phyloP scores from a whole-genome alignment of 805 yeast genomes.

The Suhomyces sp. region DNA sequence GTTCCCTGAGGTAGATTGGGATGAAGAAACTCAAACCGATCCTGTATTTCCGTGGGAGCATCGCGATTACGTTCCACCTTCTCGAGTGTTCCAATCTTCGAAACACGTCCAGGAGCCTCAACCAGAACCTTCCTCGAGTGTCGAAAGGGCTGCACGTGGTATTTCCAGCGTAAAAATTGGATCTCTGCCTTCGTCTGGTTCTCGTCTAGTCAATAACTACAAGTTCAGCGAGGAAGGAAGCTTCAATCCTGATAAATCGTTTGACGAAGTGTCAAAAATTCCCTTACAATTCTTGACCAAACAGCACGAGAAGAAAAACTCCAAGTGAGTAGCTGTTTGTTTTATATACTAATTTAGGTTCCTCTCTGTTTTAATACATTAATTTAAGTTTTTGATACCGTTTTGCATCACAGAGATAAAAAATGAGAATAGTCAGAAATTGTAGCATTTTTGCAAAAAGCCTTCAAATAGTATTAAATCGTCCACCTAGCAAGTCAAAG shows the following conservation, averaged over 20 bases:
- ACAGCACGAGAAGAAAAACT: slow-evolving; percentile 9
- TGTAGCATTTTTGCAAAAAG: not conserved
- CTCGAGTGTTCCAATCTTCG: slow-evolving; percentile 21
- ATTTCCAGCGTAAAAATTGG: slow-evolving; percentile 4
- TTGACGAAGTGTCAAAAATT: slow-evolving; percentile 24
- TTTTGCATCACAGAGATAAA: too few relatives aligned
- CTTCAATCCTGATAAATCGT: slow-evolving; percentile 25
- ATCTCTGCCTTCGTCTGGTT: slow-evolving; percentile 1
- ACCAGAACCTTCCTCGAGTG: not conserved
- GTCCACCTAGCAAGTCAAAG: not conserved
- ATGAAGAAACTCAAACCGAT: not conserved
- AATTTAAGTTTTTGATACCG: not conserved
- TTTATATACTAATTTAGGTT: not conserved
- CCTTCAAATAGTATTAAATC: not conserved
- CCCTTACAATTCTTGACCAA: slow-evolving; percentile 24
- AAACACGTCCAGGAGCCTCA: not conserved
- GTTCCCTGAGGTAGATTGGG: not conserved
- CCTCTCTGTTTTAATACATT: not conserved
- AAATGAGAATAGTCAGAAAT: not conserved
- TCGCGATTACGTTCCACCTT: slow-evolving; percentile 18
- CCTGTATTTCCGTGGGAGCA: slow-evolving; percentile 32
- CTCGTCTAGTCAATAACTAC: slow-evolving; percentile 3
- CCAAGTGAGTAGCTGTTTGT: not conserved
- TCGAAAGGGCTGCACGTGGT: not conserved
- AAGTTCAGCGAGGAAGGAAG: slow-evolving; percentile 7